Base-by-base conservation (phyloP, 495 filamentous ascomycete genomes). In the Penicillium tannophilum region DNA sequence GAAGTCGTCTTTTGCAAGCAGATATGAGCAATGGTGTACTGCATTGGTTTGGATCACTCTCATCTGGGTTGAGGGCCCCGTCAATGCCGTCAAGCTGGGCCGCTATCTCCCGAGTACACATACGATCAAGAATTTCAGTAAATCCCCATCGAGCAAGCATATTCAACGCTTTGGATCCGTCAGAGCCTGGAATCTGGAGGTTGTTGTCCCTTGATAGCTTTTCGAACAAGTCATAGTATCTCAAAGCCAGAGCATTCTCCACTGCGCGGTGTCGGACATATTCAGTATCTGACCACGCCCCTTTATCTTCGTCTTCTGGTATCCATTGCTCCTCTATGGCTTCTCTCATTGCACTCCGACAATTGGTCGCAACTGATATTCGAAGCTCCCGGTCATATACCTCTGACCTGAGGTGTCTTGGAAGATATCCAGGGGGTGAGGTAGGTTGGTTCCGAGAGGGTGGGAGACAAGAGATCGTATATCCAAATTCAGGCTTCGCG, bases 1-100 rank as follows among this genome's bases (percentile, higher is more conserved):
- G 59, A 17, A 62, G 24, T 19, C 26, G 4, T 20, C 59, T 48
- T n/a, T 56, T 23, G 24, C 63, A 65, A 43, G 63, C 59, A 36
- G 49, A 36, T 1, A 62, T 45, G 9, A 65, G 19, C 6, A 65
- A 56, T 7, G 63, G 60, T 17, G 17, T 28, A 28, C 43, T 17
- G 10, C 17, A 35, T 33, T 42, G 30, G 6, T 39, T 6, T 2
- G 10, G 16, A 7, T 42, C 33, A 24, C 30, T 42, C 39, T 63
- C 55, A 5, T 24, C 33, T 35, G 24, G 46, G n/a, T 30, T 9
- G 17, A 11, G 5, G 44, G 47, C 50, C 58, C 57, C 60, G 24
- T 57, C 48, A 16, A 41, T 26, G 19, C 53, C 58, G 44, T 64
- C 62, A 45, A 64, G 49, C 6, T 44, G 30, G 17, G 44, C 11